Base-by-base conservation (phyloP, 345 rosid genomes). In the Aethionema arabicum region DNA sequence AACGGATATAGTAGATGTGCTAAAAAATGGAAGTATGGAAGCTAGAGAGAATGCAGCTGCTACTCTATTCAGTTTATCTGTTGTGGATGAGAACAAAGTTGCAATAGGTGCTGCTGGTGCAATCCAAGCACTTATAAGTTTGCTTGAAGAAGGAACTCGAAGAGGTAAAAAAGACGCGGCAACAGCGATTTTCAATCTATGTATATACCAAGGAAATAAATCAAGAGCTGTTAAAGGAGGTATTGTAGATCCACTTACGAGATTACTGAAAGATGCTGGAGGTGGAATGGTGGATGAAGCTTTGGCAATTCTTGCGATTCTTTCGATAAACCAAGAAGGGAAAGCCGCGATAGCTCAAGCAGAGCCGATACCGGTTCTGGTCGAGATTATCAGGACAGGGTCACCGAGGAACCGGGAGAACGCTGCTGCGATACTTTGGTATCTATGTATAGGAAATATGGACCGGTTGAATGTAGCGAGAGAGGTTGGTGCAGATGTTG, bases 41-140 rank as follows among this genome's bases (percentile, higher is more conserved):
- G 99, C 99, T 32, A 83, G 97, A 75, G 99, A 93, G 78, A 93
- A 93, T 60, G 99, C 97, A 11, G 99, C 97, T 0, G 97, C 97
- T 7, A 90, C 96, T 7, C 96, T 93, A 46, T 93, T 93, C 74
- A 93, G 97, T 74, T 78, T 90, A 70, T 93, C 99, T 5, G 96
- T 93, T 44, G 15, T 93, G n/a, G 99, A 93, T 58, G 97, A 90
- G 70, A 93, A 90, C 76, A 93, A 93, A 80, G 96, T 93, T 50
- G 82, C 95, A 0, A 93, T 87, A 53, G 97, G 99, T 51, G 95
- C 90, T 44, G 97, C 97, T 5, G 99, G 96, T 39, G 99, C 99
- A 3, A 75, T 93, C 74, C 92, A 96, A 6, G 97, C 95, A 8
- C 95, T 93, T 33, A 84, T 93, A 74, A 82, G 72, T 41, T 67